Evolutionary conservation across 2,329 filamentous ascomycete species (phyloP).

Genomic region (Aspergillus intermedius): DNA sequence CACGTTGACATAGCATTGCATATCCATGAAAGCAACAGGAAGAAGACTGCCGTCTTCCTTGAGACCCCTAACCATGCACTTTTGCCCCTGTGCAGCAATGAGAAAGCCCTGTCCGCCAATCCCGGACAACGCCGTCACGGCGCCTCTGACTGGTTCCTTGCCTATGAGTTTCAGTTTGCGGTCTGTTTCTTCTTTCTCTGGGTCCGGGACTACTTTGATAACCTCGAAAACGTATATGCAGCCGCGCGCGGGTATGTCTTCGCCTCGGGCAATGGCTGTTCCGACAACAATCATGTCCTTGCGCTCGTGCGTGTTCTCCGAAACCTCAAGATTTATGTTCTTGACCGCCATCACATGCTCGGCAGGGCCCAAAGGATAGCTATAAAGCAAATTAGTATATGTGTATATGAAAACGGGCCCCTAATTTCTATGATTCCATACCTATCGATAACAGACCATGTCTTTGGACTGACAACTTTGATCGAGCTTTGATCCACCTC

Average conservation of each 20-base stretch:
- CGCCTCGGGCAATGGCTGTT: slow-evolving; percentile 77
- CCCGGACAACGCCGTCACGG: slow-evolving; percentile 77
- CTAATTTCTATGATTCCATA: slow-evolving; percentile 17
- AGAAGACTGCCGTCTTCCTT: slow-evolving; percentile 91
- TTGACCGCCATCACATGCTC: slow-evolving; percentile 78
- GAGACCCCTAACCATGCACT: slow-evolving; percentile 91
- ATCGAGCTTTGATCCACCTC: slow-evolving; percentile 64
- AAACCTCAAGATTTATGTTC: slow-evolving; percentile 78
- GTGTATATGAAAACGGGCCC: background rate
- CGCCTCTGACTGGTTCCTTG: slow-evolving; percentile 85
- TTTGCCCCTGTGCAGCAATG: slow-evolving; percentile 88
- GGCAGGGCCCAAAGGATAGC: slow-evolving; percentile 61
- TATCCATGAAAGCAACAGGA: slow-evolving; percentile 94
- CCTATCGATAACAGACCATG: slow-evolving; percentile 71
- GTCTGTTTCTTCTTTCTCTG: slow-evolving; percentile 76
- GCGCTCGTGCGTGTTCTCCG: slow-evolving; percentile 82
- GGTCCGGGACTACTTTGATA: slow-evolving; percentile 84
- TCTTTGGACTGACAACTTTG: slow-evolving; percentile 70
- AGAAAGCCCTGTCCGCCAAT: slow-evolving; percentile 83
- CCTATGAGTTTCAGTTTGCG: slow-evolving; percentile 78
- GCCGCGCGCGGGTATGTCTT: slow-evolving; percentile 81
- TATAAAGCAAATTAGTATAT: slow-evolving; percentile 10
- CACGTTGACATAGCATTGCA: slow-evolving; percentile 87
- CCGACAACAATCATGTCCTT: slow-evolving; percentile 77
- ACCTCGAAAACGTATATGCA: slow-evolving; percentile 87